Evolutionary conservation across 2,329 filamentous ascomycete species (phyloP).

Genomic region (Penicillium italicum): DNA sequence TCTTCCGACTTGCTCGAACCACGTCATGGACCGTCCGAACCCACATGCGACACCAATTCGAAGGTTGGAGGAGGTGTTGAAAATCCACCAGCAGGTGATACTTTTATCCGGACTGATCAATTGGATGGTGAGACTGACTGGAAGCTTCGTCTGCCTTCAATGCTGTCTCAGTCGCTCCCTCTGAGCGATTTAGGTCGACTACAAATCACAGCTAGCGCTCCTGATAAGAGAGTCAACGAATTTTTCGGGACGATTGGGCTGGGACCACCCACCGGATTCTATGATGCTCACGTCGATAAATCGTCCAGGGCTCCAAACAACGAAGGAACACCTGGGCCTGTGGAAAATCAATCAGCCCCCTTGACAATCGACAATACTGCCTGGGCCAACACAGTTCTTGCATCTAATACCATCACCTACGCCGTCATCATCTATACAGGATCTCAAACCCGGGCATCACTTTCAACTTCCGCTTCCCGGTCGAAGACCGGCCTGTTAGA

Average conservation of each 20-base stretch:
- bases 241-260: constrained; percentile 88
- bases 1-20: constrained; percentile 28
- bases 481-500: constrained; percentile 93
- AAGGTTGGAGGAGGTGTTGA: constrained; percentile 25
- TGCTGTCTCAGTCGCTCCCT: constrained; percentile 75
- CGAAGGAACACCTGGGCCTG: constrained; percentile 16
- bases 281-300: constrained; percentile 45
- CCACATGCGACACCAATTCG: constrained; percentile 9
- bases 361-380: constrained; percentile 96
- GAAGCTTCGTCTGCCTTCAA: constrained; percentile 87
- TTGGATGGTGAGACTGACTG: constrained; percentile 97
- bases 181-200: constrained; percentile 65
- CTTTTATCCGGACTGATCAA: constrained; percentile 96
- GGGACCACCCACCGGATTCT: constrained; percentile 51
- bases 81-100: constrained; percentile 62
- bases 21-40: constrained; percentile 18
- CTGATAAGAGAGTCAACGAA: constrained; percentile 90
- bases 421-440: constrained; percentile 94
- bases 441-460: constrained; percentile 84
- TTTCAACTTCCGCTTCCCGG: constrained; percentile 86
- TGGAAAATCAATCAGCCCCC: constrained; percentile 36
- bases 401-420: constrained; percentile 82
- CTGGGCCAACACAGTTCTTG: constrained; percentile 97
- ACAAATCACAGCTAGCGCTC: constrained; percentile 77
- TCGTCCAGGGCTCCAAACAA: constrained; percentile 16